A percentile compares a stretch with the other conserved stretches of the same genome.
Conservation (phyloP, 2,329 filamentous ascomycete genomes). For the Dothiorella sarmentorum region DNA sequence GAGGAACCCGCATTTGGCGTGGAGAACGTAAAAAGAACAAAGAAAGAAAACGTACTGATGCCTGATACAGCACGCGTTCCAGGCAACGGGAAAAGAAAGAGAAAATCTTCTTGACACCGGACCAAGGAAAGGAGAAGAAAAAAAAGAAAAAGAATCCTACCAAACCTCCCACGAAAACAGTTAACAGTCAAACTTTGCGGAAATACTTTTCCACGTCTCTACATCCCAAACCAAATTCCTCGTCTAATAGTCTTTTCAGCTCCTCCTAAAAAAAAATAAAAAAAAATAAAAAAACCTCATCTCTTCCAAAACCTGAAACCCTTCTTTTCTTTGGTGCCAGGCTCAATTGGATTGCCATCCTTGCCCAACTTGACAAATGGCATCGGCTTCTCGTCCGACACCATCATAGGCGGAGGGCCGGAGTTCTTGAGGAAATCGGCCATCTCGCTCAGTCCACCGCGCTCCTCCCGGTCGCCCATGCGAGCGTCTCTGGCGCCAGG, state of each 20-base stretch:
- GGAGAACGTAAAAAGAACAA: not conserved
- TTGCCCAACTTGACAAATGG: constrained; percentile 16
- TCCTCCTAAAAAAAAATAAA: not conserved
- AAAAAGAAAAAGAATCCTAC: not conserved
- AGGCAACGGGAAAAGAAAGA: not conserved
- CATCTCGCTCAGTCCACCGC: constrained; percentile 31
- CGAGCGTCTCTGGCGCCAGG: not conserved
- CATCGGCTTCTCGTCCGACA: constrained; percentile 7
- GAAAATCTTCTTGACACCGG: not conserved
- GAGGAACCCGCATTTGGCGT: not conserved
- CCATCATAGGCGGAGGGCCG: constrained; percentile 33
- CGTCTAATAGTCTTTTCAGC: not conserved
- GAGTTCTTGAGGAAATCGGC: constrained; percentile 44
- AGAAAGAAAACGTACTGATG: not conserved
- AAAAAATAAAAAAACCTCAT: not conserved
- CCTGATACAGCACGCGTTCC: not conserved
- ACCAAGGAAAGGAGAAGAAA: not conserved
- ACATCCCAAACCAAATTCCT: not conserved
- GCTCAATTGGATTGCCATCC: constrained; percentile 11
- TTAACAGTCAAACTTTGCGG: too few relatives aligned
- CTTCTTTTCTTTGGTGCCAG: not conserved
- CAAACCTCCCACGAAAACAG: not conserved
- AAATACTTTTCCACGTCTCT: not conserved
- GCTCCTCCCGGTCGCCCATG: not conserved
- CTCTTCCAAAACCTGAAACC: constrained; percentile 12